phyloP scores from a whole-genome alignment of 805 yeast genomes.

The Kuraishia capsulata region DNA sequence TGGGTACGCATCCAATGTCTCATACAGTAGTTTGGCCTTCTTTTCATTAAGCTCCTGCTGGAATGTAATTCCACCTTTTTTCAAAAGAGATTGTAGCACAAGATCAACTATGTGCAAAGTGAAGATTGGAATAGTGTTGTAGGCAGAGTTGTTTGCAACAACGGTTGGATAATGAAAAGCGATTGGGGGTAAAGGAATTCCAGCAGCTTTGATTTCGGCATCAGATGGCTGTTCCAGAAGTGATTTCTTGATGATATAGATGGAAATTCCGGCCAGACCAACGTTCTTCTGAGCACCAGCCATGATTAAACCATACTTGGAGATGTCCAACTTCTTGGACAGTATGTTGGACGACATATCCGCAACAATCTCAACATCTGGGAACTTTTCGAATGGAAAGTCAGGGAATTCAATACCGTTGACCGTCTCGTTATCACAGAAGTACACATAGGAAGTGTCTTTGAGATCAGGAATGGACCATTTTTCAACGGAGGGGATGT shows the following conservation, averaged over 20 bases:
- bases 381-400: slow-evolving; percentile 47
- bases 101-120: slow-evolving; percentile 80
- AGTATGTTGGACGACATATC: slow-evolving; percentile 93
- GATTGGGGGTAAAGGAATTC: slow-evolving; percentile 79
- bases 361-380: slow-evolving; percentile 73
- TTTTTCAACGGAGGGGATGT: slow-evolving; percentile 53
- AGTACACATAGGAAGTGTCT: slow-evolving; percentile 75
- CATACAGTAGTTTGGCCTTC: slow-evolving; percentile 61
- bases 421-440: slow-evolving; percentile 96
- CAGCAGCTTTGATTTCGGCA: slow-evolving; percentile 45
- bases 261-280: slow-evolving; percentile 92
- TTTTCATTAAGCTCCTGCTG: slow-evolving; percentile 49
- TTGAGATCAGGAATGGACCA: slow-evolving; percentile 56
- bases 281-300: slow-evolving; percentile 99
- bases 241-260: slow-evolving; percentile 81
- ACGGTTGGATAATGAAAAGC: slow-evolving; percentile 84
- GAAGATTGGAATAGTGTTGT: slow-evolving; percentile 93
- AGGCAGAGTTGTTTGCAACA: slow-evolving; percentile 83
- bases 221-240: slow-evolving; percentile 62
- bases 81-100: slow-evolving; percentile 56
- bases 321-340: slow-evolving; percentile 71
- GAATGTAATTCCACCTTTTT: slow-evolving; percentile 60
- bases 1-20: slow-evolving; percentile 57
- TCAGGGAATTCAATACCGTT: slow-evolving; percentile 77
- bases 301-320: slow-evolving; percentile 80